Base-by-base conservation (phyloP, 1,139 yeast genomes). In the Yamadazyma buinensis region DNA sequence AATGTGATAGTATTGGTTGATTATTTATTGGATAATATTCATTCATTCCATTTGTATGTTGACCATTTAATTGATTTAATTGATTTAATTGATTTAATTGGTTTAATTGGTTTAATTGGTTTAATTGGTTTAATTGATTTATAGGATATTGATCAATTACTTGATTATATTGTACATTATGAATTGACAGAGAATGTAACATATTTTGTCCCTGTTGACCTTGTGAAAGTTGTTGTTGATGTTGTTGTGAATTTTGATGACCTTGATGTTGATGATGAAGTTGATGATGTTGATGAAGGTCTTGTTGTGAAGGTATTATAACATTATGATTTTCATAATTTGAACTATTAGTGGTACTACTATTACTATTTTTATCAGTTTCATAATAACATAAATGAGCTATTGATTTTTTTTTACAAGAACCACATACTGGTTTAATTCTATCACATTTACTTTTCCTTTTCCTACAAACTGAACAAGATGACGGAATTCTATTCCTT, bases 341-440 rank as follows among this genome's bases (percentile, higher is more conserved):
- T 22, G 9, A 10, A 22, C n/a, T 22, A 22, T 22, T 11, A 13
- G 14, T 7, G 4, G 14, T 11, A 17, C 7, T 7, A 19, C 7
- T 30, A 27, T n/a, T 23, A 17, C 15, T 17, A n/a, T 8, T 17
- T 20, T 37, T 39, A 3, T 43, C 59, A 37, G 72, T 77, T 49
- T 81, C 77, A 51, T 80, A 84, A 42, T 67, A 77, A 45, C 94
- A 84, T 24, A 82, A 59, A 54, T 83, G 88, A 19, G 84, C 82
- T 17, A 83, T 83, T 12, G 86, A 84, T 36, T 83, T 81, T 57
- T 77, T 77, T 34, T 73, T 70, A 61, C 94, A 84, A 33, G 81
- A 74, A 5, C 84, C 77, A 59, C 94, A 84, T 26, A 80, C 77
- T 2, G 94, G 94, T 47, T 72, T 69, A 27, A 66, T 68, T 45